A percentile compares a stretch with the other conserved stretches of the same genome.
Evolutionary conservation across 2,329 filamentous ascomycete genomes (phyloP).

Genomic region (Dactylellina drechsleri): DNA sequence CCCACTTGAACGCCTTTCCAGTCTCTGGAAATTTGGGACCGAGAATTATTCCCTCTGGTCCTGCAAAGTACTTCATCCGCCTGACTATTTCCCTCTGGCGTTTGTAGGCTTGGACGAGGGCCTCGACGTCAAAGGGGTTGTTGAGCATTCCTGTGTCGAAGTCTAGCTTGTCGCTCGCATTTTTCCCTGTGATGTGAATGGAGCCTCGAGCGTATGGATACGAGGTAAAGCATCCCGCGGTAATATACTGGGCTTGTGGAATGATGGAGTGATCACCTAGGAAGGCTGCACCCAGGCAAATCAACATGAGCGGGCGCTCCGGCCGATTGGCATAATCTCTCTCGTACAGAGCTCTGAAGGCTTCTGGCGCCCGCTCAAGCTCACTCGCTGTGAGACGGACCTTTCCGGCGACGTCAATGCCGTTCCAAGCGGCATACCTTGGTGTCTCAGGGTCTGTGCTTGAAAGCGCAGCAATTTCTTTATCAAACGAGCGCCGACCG

Average conservation of each 20-base stretch:
- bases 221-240: conserved; percentile 67
- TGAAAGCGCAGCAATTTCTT: conserved; percentile 67
- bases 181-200: conserved; percentile 69
- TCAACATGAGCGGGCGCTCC: conserved; percentile 66
- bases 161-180: conserved; percentile 65
- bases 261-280: conserved; percentile 63
- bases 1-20: conserved; percentile 61
- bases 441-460: background rate
- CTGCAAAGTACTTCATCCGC: conserved; percentile 67
- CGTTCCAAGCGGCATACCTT: conserved; percentile 63
- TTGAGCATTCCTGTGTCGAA: conserved; percentile 70
- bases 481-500: conserved; percentile 67
- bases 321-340: conserved; percentile 82
- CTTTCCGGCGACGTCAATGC: conserved; percentile 83
- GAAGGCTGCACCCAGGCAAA: conserved; percentile 62
- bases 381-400: conserved; percentile 76
- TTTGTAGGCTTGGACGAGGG: conserved; percentile 73
- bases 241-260: conserved; percentile 67
- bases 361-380: conserved; percentile 73
- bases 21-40: conserved; percentile 64
- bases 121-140: conserved; percentile 70
- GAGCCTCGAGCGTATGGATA: conserved; percentile 72
- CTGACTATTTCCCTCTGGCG: conserved; percentile 71
- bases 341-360: conserved; percentile 80
- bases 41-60: conserved; percentile 65